These are phyloP conservation scores for Fusarium zealandicum DNA, from an alignment of 2,329 filamentous ascomycete species.

Conservation along the genomic window DNA sequence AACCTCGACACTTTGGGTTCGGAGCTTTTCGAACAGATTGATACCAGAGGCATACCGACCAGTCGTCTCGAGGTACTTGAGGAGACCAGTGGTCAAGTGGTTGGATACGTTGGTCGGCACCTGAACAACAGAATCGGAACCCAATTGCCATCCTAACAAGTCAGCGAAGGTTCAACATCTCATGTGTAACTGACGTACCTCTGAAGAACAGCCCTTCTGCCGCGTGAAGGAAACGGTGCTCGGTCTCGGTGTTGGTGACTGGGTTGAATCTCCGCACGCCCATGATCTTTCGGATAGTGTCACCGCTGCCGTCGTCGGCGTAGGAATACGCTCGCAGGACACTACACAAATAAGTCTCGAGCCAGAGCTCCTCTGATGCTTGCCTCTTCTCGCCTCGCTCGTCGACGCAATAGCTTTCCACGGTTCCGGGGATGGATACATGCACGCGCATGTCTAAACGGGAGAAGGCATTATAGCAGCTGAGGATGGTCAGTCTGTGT, in stretches of 20 bases:
- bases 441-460: conserved; percentile 98
- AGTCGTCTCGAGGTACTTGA: conserved; percentile 95
- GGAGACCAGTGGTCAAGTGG: conserved; percentile 88
- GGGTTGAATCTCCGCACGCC: conserved; percentile 98
- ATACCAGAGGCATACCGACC: conserved; percentile 94
- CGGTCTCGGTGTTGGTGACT: conserved; percentile 96
- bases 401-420: conserved; percentile 97
- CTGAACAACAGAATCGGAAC: conserved; percentile 95
- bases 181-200: conserved; percentile 59
- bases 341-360: conserved; percentile 96
- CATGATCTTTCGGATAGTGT: conserved; percentile 95
- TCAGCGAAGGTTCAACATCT: conserved; percentile 24
- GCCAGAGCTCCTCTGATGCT: conserved; percentile 91
- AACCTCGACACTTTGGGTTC: conserved; percentile 88
- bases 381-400: conserved; percentile 95
- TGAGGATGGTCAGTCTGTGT: conserved; percentile 37
- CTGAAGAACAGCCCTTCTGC: conserved; percentile 95
- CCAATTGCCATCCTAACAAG: conserved; percentile 82
- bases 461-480: conserved; percentile 99
- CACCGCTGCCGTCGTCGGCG: conserved; percentile 92
- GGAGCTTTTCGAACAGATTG: conserved; percentile 96
- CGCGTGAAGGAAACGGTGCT: conserved; percentile 93
- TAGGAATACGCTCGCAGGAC: conserved; percentile 95
- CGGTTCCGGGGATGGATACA: conserved; percentile 93
- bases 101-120: conserved; percentile 97